These are phyloP conservation scores for Cyclotella baltica DNA, from an alignment of 108 stramenopile genomes.

Conservation along the genomic window DNA sequence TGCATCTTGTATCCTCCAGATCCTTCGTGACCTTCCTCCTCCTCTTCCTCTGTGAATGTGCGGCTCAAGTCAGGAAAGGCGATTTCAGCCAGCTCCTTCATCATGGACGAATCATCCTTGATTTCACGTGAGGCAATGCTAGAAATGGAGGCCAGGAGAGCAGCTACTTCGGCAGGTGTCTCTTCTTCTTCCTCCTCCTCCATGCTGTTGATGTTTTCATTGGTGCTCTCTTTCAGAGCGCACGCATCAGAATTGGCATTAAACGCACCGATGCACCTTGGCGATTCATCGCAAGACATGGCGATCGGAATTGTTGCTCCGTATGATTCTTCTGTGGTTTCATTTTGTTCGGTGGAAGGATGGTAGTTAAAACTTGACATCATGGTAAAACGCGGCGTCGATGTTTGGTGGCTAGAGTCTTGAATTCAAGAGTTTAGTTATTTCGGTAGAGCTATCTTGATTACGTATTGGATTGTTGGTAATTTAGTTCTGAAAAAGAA, in stretches of 20 bases:
- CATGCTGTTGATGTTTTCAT: neutral
- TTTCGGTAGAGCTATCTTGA: neutral
- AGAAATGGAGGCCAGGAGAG: constrained; percentile 53
- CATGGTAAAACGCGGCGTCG: neutral
- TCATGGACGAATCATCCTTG: constrained; percentile 44
- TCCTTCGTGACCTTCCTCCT: neutral
- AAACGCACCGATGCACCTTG: constrained; percentile 13
- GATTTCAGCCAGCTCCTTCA: constrained; percentile 31
- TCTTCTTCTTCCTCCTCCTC: constrained; percentile 27
- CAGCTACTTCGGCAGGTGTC: constrained; percentile 49
- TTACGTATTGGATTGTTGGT: too few relatives aligned
- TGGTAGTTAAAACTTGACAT: constrained; percentile 8
- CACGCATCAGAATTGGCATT: neutral
- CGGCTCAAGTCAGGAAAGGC: constrained; percentile 36
- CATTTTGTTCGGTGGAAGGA: neutral
- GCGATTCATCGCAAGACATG: neutral
- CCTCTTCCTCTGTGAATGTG: neutral
- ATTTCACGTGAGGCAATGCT: constrained; percentile 52
- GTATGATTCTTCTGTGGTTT: neutral
- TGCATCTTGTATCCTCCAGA: neutral
- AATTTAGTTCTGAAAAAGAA: too few relatives aligned
- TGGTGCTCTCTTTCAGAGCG: neutral
- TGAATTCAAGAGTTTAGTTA: neutral
- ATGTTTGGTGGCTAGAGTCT: neutral
- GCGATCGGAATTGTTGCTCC: neutral